These are phyloP conservation scores for Lanzia echinophila DNA, from an alignment of 2,329 filamentous ascomycete genomes.

Conservation along the genomic window DNA sequence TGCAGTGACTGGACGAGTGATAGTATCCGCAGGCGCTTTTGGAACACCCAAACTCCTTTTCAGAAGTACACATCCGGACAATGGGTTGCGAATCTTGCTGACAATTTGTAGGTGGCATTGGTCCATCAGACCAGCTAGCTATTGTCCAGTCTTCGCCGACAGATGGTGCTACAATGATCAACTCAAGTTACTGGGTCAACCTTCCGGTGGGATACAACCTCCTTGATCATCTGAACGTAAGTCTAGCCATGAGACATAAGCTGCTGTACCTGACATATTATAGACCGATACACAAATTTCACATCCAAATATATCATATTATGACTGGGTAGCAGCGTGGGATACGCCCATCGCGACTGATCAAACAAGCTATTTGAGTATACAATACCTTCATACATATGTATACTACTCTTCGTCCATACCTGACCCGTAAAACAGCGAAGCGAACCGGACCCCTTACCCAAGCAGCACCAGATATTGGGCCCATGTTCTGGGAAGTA, in stretches of 20 bases:
- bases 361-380: conserved; percentile 38
- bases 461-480: conserved; percentile 60
- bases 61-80: conserved; percentile 38
- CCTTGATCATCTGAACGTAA: conserved; percentile 48
- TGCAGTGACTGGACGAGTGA: conserved; percentile 53
- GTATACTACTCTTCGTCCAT: not conserved
- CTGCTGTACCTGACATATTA: not conserved
- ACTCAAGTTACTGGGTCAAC: conserved; percentile 46
- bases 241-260: not conserved
- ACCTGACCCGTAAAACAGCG: conserved; percentile 21
- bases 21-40: conserved; percentile 62
- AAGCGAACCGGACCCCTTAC: conserved; percentile 52
- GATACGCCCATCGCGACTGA: conserved; percentile 40
- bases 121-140: conserved; percentile 38
- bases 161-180: conserved; percentile 47
- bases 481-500: conserved; percentile 55
- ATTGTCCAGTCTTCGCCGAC: conserved; percentile 40
- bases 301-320: conserved; percentile 48
- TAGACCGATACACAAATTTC: conserved; percentile 44
- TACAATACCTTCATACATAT: too few species aligned
- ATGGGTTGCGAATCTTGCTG: not conserved
- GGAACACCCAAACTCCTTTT: conserved; percentile 55
- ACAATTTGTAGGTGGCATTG: conserved; percentile 41
- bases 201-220: conserved; percentile 54
- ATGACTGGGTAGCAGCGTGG: conserved; percentile 60